These are phyloP conservation scores for Fistulinella prunicolor DNA, from an alignment of 768 basidiomycete genomes.

Conservation along the genomic window DNA sequence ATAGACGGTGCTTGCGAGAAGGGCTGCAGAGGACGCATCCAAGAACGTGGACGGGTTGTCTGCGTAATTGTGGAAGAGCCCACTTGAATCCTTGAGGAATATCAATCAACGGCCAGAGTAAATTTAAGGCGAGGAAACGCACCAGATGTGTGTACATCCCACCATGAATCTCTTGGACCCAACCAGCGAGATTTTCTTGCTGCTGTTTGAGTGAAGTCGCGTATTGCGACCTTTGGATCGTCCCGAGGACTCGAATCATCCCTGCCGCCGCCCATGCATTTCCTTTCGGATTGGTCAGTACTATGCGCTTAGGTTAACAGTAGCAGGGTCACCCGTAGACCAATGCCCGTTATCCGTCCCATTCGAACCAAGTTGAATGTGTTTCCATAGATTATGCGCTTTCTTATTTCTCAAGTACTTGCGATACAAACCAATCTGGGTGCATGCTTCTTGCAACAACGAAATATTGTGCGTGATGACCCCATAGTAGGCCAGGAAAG, in stretches of 20 bases:
- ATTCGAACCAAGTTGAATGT: constrained; percentile 57
- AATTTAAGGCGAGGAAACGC: constrained; percentile 26
- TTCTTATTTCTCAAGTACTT: constrained; percentile 53
- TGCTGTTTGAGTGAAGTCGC: constrained; percentile 46
- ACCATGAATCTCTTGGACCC: constrained; percentile 71
- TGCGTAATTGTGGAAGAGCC: constrained; percentile 67
- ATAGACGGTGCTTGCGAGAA: constrained; percentile 76
- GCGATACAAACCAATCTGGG: constrained; percentile 71
- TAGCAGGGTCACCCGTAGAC: constrained; percentile 59
- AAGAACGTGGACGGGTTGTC: constrained; percentile 57
- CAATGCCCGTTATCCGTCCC: constrained; percentile 68
- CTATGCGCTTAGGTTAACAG: not conserved
- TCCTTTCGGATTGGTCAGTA: constrained; percentile 39
- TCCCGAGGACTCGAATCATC: constrained; percentile 78
- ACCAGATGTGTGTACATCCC: constrained; percentile 66
- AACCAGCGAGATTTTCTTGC: constrained; percentile 55
- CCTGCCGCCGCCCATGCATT: constrained; percentile 91
- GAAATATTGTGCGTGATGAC: constrained; percentile 54
- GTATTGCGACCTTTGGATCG: constrained; percentile 62
- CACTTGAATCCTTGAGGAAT: constrained; percentile 6
- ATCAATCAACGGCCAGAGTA: not conserved
- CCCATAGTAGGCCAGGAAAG: constrained; percentile 85
- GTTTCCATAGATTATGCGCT: constrained; percentile 66
- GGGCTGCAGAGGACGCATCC: constrained; percentile 70
- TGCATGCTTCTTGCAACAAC: constrained; percentile 61